phyloP scores from a whole-genome alignment of 2,329 filamentous ascomycete species.

The Sarocladiaceae sp. region DNA sequence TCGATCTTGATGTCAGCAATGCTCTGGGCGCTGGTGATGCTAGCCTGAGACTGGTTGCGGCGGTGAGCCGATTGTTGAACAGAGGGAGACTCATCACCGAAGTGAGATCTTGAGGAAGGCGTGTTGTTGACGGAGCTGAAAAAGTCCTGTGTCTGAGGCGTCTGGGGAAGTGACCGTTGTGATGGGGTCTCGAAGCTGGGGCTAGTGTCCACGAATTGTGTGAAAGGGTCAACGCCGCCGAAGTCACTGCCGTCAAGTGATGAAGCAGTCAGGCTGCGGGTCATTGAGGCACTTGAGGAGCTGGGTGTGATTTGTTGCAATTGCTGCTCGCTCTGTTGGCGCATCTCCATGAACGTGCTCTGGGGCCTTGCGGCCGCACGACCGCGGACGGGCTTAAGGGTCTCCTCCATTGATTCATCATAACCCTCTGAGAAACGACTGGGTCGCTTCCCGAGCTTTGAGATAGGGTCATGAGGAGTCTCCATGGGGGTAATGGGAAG shows the following conservation, averaged over 20 bases:
- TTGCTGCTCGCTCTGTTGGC: constrained; percentile 1
- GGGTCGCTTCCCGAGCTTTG: constrained; percentile 35
- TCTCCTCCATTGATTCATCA: constrained; percentile 62
- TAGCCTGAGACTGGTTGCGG: constrained; percentile 54
- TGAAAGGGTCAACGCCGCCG: constrained; percentile 1
- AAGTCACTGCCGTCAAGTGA: constrained; percentile 2
- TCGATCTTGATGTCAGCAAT: constrained; percentile 59
- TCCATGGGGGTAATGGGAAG: constrained; percentile 63
- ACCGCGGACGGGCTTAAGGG: constrained; percentile 44
- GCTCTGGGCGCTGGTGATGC: constrained; percentile 51
- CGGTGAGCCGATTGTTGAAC: constrained; percentile 33
- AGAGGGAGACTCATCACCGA: not conserved
- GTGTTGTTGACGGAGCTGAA: constrained; percentile 27
- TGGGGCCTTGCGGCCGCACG: constrained; percentile 28
- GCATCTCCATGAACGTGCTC: constrained; percentile 3
- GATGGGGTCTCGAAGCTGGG: not conserved
- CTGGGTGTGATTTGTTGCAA: constrained; percentile 1
- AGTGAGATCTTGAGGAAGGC: constrained; percentile 10
- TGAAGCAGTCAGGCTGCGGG: constrained; percentile 4
- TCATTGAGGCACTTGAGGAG: constrained; percentile 1
- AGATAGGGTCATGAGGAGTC: constrained; percentile 47
- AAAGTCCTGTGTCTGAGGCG: constrained; percentile 24
- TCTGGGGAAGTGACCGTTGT: constrained; percentile 14
- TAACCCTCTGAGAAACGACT: constrained; percentile 54
- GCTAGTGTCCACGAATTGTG: not conserved